phyloP scores from a whole-genome alignment of 1,284 basidiomycete species.

The Cryptococcus sp. region DNA sequence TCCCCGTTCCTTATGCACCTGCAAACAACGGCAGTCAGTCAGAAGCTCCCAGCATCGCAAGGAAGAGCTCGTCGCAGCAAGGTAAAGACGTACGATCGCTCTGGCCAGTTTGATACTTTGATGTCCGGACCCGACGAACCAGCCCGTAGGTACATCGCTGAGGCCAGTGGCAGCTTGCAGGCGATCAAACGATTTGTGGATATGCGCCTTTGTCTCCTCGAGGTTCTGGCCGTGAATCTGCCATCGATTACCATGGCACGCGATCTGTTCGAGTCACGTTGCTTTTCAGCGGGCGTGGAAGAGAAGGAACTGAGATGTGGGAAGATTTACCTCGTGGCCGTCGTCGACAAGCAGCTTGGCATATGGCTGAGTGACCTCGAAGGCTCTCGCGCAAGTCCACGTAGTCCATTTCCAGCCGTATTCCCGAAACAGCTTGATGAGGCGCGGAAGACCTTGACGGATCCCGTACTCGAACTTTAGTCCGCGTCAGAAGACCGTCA shows the following conservation, averaged over 20 bases:
- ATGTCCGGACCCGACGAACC: constrained; percentile 46
- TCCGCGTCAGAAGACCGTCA: not conserved
- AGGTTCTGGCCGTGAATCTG: constrained; percentile 41
- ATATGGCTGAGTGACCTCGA: constrained; percentile 46
- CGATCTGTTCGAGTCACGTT: constrained; percentile 21
- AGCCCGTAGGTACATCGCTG: constrained; percentile 43
- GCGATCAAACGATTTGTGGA: constrained; percentile 44
- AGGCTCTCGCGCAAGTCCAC: constrained; percentile 50
- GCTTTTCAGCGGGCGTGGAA: not conserved
- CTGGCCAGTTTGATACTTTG: constrained; percentile 22
- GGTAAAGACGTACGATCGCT: constrained; percentile 10
- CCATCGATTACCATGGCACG: constrained; percentile 53
- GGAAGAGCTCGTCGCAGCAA: too few species aligned
- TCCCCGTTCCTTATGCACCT: constrained; percentile 32
- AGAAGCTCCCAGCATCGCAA: too few species aligned
- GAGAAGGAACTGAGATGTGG: too few species aligned
- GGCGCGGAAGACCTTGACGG: constrained; percentile 50
- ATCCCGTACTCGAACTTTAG: constrained; percentile 50
- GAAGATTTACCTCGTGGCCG: constrained; percentile 46
- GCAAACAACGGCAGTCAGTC: too few species aligned
- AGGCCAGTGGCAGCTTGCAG: constrained; percentile 34
- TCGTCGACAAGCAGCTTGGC: constrained; percentile 46
- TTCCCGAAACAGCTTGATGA: constrained; percentile 48
- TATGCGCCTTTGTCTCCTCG: constrained; percentile 45
- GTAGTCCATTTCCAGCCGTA: constrained; percentile 43